These are phyloP conservation scores for Hirschfeldia incana DNA, from an alignment of 345 rosid genomes.

Conservation along the genomic window DNA sequence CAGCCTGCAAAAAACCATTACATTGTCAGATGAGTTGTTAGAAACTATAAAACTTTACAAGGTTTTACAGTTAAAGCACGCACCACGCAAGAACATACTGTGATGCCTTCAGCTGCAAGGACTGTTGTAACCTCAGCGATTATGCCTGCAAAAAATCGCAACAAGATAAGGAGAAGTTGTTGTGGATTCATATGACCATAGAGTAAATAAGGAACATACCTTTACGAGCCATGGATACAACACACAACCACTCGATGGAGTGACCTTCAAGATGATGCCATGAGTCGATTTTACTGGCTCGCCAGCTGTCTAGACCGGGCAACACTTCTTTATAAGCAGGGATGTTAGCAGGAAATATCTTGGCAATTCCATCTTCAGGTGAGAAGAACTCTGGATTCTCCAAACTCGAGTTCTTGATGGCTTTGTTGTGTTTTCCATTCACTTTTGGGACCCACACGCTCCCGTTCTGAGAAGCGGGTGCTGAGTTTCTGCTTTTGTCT, in stretches of 20 bases:
- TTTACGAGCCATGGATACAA: conserved; percentile 82
- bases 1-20: conserved; percentile 53
- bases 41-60: neutral
- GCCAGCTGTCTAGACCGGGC: conserved; percentile 90
- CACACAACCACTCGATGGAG: conserved; percentile 85
- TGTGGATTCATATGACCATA: neutral
- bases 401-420: conserved; percentile 48
- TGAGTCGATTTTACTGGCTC: conserved; percentile 72
- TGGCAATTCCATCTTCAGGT: conserved; percentile 68
- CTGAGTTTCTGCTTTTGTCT: conserved; percentile 40
- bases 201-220: conserved; percentile 45
- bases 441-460: conserved; percentile 63
- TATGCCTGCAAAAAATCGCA: conserved; percentile 54
- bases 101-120: conserved; percentile 63
- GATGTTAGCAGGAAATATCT: conserved; percentile 61
- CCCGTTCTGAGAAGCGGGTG: conserved; percentile 44
- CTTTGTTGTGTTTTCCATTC: conserved; percentile 85
- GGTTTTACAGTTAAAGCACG: conserved; percentile 25
- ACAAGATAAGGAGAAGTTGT: neutral
- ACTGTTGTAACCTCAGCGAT: conserved; percentile 88
- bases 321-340: conserved; percentile 74
- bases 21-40: neutral
- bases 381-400: conserved; percentile 47
- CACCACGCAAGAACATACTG: conserved; percentile 90
- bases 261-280: conserved; percentile 97